phyloP scores from a whole-genome alignment of 2,329 filamentous ascomycete species.

The Aureobasidium sp. region DNA sequence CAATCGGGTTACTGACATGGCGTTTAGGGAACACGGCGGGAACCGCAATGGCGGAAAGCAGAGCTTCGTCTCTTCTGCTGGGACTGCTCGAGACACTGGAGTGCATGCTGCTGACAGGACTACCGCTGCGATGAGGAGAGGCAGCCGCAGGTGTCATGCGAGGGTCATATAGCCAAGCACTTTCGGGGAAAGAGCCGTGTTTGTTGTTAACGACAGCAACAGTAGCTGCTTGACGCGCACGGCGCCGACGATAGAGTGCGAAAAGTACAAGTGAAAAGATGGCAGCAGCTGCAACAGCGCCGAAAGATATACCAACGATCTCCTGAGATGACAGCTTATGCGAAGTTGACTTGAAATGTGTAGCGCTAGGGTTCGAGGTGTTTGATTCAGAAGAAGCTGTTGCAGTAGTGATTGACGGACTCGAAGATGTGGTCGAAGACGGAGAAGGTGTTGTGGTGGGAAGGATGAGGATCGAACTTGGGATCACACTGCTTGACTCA shows the following conservation, averaged over 20 bases:
- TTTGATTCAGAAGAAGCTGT: background rate
- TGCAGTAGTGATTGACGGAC: background rate
- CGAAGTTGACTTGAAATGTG: background rate
- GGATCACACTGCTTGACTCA: background rate
- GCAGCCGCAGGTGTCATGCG: background rate
- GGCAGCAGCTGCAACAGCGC: background rate
- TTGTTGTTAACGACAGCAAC: background rate
- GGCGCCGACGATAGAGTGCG: background rate
- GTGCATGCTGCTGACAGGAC: background rate
- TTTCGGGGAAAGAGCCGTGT: background rate
- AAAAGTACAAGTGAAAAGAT: background rate
- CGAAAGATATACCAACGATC: background rate
- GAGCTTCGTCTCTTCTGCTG: background rate
- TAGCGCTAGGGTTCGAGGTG: background rate
- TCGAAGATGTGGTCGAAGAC: background rate
- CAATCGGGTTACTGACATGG: background rate
- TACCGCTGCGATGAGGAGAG: background rate
- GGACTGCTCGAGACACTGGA: background rate
- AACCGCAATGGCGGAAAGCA: background rate
- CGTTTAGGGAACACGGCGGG: background rate
- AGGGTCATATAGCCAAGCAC: conserved; percentile 7
- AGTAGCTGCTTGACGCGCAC: background rate
- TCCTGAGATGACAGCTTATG: background rate
- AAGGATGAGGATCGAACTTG: background rate
- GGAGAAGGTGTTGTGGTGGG: background rate